phyloP scores from a whole-genome alignment of 352 stramenopile species.

The Pythium dissimile region DNA sequence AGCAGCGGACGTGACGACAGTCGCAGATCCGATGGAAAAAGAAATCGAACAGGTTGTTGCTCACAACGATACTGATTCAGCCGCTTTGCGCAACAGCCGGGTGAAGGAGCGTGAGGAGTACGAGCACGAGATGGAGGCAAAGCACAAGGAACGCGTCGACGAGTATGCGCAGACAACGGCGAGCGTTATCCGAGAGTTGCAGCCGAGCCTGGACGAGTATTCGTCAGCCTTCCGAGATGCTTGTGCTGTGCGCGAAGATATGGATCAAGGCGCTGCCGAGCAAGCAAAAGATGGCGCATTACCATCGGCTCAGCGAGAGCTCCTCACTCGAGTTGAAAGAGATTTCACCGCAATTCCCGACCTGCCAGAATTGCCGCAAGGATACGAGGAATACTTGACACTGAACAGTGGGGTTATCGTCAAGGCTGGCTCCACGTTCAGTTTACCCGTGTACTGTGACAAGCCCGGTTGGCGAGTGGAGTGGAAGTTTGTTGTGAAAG shows the following conservation, averaged over 20 bases:
- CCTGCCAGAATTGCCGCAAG: neutral
- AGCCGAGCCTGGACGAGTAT: slow-evolving; percentile 54
- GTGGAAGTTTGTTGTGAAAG: slow-evolving; percentile 78
- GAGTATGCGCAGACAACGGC: slow-evolving; percentile 38
- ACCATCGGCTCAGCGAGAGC: neutral
- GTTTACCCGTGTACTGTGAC: slow-evolving; percentile 70
- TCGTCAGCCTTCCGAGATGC: slow-evolving; percentile 56
- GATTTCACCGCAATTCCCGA: too few relatives aligned
- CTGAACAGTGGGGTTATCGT: slow-evolving; percentile 78
- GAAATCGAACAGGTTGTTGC: slow-evolving; percentile 30
- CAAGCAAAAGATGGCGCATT: neutral
- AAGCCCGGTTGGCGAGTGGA: slow-evolving; percentile 56
- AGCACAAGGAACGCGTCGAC: slow-evolving; percentile 16
- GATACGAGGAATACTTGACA: slow-evolving; percentile 66
- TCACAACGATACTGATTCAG: neutral
- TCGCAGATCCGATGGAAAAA: too few relatives aligned
- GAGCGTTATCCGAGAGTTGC: slow-evolving; percentile 41
- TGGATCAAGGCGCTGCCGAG: neutral
- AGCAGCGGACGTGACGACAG: too few relatives aligned
- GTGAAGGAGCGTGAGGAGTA: slow-evolving; percentile 37
- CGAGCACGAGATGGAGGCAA: slow-evolving; percentile 23
- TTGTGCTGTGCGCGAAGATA: slow-evolving; percentile 49
- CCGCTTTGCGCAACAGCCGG: neutral
- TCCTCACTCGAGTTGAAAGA: neutral
- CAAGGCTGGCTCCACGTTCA: slow-evolving; percentile 69